These are phyloP conservation scores for Neurospora tetraspora DNA, from an alignment of 495 filamentous ascomycete species.

Conservation along the genomic window DNA sequence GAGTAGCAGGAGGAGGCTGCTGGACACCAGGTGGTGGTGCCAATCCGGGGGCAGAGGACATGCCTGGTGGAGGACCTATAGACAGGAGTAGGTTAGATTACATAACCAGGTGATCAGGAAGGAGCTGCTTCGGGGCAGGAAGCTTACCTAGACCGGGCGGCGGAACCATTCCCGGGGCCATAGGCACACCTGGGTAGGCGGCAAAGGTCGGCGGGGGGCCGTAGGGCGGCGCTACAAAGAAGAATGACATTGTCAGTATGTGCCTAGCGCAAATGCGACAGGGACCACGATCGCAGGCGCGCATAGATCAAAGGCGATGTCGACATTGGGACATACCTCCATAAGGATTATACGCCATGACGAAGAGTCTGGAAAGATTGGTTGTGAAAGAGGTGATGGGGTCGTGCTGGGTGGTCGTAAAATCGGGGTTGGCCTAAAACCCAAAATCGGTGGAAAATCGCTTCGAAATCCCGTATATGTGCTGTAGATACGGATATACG, in stretches of 20 bases:
- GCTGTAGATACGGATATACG: background rate
- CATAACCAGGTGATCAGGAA: background rate
- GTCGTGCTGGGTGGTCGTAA: background rate
- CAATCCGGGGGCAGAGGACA: constrained; percentile 70
- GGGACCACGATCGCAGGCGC: background rate
- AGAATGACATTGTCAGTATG: constrained; percentile 4
- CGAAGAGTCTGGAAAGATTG: constrained; percentile 5
- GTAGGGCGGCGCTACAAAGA: constrained; percentile 41
- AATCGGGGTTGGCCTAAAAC: background rate
- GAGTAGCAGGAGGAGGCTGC: constrained; percentile 52
- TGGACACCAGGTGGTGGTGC: constrained; percentile 72
- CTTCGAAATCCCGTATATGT: background rate
- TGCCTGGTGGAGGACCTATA: constrained; percentile 56
- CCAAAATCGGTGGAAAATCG: background rate
- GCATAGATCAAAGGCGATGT: background rate
- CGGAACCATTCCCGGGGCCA: constrained; percentile 55
- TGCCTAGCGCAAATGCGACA: background rate
- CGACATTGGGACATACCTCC: constrained; percentile 45
- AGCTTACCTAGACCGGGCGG: constrained; percentile 80
- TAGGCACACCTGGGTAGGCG: constrained; percentile 54
- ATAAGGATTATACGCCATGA: constrained; percentile 69
- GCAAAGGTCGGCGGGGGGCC: constrained; percentile 64
- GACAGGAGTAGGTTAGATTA: background rate
- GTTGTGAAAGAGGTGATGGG: background rate
- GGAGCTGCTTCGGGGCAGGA: constrained; percentile 5